A percentile compares a stretch with the other conserved stretches of the same genome.
These are phyloP conservation scores for Neolecta irregularis DNA, from an alignment of 1,139 yeast species.

Conservation along the genomic window DNA sequence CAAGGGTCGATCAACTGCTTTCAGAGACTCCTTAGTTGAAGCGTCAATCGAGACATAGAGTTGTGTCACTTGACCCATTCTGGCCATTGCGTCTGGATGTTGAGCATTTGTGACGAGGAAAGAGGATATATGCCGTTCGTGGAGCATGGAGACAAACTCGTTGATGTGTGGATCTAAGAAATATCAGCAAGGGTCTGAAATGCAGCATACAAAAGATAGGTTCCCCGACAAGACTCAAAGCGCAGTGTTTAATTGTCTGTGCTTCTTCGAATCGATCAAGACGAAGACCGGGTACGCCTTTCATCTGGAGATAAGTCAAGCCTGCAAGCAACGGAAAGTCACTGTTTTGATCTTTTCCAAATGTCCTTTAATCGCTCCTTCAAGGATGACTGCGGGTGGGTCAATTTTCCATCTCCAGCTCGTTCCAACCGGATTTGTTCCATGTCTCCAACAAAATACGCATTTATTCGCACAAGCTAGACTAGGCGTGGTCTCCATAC, in stretches of 20 bases:
- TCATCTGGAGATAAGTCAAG: conserved; percentile 50
- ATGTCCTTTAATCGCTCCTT: conserved; percentile 80
- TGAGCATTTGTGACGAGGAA: conserved; percentile 91
- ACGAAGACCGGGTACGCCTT: conserved; percentile 90
- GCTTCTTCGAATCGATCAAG: conserved; percentile 86
- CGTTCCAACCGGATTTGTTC: conserved; percentile 92
- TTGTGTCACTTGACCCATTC: conserved; percentile 66
- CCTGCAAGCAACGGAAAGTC: neutral
- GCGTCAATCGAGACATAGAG: conserved; percentile 88
- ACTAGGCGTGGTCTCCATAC: conserved; percentile 94
- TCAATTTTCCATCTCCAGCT: conserved; percentile 95
- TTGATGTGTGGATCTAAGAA: conserved; percentile 56
- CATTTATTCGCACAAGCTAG: conserved; percentile 88
- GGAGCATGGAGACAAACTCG: conserved; percentile 66
- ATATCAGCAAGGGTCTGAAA: conserved; percentile 18
- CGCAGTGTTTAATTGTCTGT: conserved; percentile 77
- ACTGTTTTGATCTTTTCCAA: conserved; percentile 59
- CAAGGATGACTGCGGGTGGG: conserved; percentile 65
- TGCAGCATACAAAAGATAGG: conserved; percentile 43
- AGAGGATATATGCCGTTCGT: conserved; percentile 61
- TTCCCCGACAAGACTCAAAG: conserved; percentile 81
- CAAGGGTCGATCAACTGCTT: conserved; percentile 74
- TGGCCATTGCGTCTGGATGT: conserved; percentile 70
- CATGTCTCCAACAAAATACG: conserved; percentile 96
- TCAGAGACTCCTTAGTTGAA: conserved; percentile 62